A percentile compares a stretch with the other conserved stretches of the same genome.
These are phyloP conservation scores for Lanmaoa rubissima DNA, from an alignment of 768 basidiomycete genomes.

Conservation along the genomic window DNA sequence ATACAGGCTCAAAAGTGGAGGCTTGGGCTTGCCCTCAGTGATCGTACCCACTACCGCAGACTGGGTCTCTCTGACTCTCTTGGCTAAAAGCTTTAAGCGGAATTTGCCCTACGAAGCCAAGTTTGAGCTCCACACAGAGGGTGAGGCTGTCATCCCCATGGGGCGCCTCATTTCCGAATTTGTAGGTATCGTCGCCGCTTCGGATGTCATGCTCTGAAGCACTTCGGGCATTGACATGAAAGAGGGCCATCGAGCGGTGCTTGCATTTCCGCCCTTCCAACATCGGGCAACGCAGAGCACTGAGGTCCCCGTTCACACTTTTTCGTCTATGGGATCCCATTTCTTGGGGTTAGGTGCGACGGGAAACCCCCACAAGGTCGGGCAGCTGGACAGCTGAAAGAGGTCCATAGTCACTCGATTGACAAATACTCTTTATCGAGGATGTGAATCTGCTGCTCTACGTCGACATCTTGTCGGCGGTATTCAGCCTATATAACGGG, in stretches of 20 bases:
- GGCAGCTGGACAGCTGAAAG: not conserved
- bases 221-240: not conserved
- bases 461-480: too few species aligned
- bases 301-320: not conserved
- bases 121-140: not conserved
- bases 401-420: not conserved
- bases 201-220: not conserved
- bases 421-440: not conserved
- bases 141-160: not conserved
- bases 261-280: not conserved
- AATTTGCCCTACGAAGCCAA: not conserved
- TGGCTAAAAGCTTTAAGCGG: not conserved
- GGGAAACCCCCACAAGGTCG: too few species aligned
- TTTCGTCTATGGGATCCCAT: not conserved
- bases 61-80: not conserved
- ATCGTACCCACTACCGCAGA: not conserved
- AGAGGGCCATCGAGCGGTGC: not conserved
- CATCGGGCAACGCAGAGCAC: not conserved
- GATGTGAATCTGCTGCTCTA: not conserved
- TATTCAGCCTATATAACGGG: not conserved
- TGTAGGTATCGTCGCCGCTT: not conserved
- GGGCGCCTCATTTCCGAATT: not conserved
- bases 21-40: not conserved
- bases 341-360: not conserved
- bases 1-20: not conserved